phyloP scores from a whole-genome alignment of 345 rosid species.

The Populus simonii region DNA sequence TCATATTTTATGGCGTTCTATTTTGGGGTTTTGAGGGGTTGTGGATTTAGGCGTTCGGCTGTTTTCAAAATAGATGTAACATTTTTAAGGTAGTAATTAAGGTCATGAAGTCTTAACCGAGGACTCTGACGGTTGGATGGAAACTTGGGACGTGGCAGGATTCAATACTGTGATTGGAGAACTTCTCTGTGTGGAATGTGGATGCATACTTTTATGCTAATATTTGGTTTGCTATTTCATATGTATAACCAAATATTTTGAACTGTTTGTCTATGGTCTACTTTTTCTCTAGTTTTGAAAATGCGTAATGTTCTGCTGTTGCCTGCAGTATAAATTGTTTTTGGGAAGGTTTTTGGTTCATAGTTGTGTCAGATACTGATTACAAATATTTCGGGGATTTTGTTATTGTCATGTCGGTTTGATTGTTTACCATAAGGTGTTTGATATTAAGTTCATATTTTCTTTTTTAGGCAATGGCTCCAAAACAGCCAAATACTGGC shows the following conservation, averaged over 20 bases:
- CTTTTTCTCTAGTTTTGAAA: not conserved
- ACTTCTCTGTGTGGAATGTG: not conserved
- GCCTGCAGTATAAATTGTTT: not conserved
- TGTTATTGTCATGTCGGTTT: not conserved
- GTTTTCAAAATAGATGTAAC: not conserved
- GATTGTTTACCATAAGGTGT: not conserved
- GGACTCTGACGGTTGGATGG: not conserved
- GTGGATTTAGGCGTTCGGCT: not conserved
- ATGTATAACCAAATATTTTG: not conserved
- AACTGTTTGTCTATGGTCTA: no score
- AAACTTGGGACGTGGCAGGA: not conserved
- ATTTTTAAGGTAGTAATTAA: not conserved
- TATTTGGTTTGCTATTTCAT: not conserved
- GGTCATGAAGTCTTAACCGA: not conserved
- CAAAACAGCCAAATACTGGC: conserved; percentile 38
- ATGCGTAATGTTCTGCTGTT: not conserved
- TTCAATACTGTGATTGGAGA: not conserved
- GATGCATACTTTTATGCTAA: not conserved
- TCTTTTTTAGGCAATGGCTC: conserved; percentile 47
- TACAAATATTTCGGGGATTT: not conserved
- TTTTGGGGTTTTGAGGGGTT: not conserved
- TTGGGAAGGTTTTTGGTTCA: not conserved
- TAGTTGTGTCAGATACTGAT: not conserved
- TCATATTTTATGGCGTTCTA: not conserved
- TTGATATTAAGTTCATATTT: not conserved